Evolutionary conservation across 805 yeast species (phyloP).

Genomic region (Candida qinlingensis): DNA sequence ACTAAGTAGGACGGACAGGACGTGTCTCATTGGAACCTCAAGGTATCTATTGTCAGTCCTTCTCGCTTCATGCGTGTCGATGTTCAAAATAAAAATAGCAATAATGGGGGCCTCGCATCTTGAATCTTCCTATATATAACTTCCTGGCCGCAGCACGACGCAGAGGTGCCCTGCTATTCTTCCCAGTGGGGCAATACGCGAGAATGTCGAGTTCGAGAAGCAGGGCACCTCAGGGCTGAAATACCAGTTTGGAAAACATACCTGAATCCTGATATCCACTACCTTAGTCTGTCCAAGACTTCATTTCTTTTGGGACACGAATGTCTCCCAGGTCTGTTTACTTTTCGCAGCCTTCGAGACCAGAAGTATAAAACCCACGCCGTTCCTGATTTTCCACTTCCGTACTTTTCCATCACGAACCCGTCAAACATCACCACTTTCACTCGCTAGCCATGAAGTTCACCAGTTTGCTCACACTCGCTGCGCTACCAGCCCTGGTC

Average conservation of each 20-base stretch:
- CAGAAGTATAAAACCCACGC: background rate
- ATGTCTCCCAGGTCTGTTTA: background rate
- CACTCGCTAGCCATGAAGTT: slow-evolving; percentile 3
- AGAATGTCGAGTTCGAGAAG: too few relatives aligned
- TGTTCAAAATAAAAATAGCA: background rate
- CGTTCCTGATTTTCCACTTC: background rate
- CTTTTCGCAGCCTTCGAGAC: too few relatives aligned
- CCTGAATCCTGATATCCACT: too few relatives aligned
- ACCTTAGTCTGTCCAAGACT: background rate
- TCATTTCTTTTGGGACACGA: background rate
- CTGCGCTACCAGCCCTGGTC: slow-evolving; percentile 1
- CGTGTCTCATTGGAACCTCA: too few relatives aligned
- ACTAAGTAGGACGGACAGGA: too few relatives aligned
- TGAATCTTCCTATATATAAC: too few relatives aligned
- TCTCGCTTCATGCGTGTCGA: background rate
- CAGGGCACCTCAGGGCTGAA: too few relatives aligned
- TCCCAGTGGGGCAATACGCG: too few relatives aligned
- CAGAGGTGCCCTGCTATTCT: too few relatives aligned
- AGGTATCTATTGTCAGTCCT: background rate
- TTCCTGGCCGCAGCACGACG: too few relatives aligned
- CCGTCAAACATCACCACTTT: background rate
- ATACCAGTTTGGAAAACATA: too few relatives aligned
- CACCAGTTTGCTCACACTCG: slow-evolving; percentile 1
- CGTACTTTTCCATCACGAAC: background rate
- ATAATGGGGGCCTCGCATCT: background rate